These are phyloP conservation scores for Xylaria polymorpha DNA, from an alignment of 2,329 filamentous ascomycete genomes.

Conservation along the genomic window DNA sequence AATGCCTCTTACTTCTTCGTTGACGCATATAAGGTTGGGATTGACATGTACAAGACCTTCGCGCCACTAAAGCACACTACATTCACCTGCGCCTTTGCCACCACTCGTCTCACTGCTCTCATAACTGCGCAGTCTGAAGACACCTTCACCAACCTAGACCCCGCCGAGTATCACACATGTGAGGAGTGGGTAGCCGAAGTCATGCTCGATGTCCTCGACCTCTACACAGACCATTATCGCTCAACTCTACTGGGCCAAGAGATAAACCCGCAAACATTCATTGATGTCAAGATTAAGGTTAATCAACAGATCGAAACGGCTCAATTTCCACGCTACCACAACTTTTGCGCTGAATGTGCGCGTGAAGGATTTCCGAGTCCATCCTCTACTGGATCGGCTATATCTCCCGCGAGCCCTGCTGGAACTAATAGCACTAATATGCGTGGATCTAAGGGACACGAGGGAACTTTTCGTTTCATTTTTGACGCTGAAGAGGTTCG, in stretches of 20 bases:
- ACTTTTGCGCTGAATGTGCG: slow-evolving; percentile 66
- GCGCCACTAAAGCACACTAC: slow-evolving; percentile 90
- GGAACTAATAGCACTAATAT: slow-evolving; percentile 52
- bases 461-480: slow-evolving; percentile 89
- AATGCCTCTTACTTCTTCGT: slow-evolving; percentile 68
- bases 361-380: slow-evolving; percentile 50
- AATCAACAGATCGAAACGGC: slow-evolving; percentile 81
- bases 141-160: slow-evolving; percentile 61
- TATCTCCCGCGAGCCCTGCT: slow-evolving; percentile 54
- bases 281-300: slow-evolving; percentile 85
- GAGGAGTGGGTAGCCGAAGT: slow-evolving; percentile 74
- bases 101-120: slow-evolving; percentile 82
- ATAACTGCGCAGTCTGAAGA: slow-evolving; percentile 69
- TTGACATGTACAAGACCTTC: slow-evolving; percentile 94
- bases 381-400: slow-evolving; percentile 52
- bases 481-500: slow-evolving; percentile 82
- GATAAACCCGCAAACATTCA: slow-evolving; percentile 81
- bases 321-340: slow-evolving; percentile 72
- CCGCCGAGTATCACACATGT: slow-evolving; percentile 59
- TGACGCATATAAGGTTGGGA: slow-evolving; percentile 82
- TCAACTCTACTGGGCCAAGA: slow-evolving; percentile 78
- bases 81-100: slow-evolving; percentile 84
- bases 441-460: slow-evolving; percentile 51
- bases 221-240: slow-evolving; percentile 87
- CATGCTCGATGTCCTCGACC: slow-evolving; percentile 87